phyloP scores from a whole-genome alignment of 176 grass and related monocot genomes.

The Triticum monococcum region DNA sequence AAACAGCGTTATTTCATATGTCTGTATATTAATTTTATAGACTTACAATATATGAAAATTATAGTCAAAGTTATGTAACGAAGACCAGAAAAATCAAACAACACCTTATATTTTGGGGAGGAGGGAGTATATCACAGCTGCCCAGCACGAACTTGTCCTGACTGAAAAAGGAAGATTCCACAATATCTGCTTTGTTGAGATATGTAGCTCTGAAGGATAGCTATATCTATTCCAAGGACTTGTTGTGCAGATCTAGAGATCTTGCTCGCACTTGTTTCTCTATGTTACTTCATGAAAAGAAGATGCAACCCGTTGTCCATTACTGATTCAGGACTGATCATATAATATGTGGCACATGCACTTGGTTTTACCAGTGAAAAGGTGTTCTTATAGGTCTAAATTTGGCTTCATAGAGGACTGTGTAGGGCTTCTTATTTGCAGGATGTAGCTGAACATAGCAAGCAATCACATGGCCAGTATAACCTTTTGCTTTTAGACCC shows the following conservation, averaged over 20 bases:
- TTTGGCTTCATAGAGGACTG: not conserved
- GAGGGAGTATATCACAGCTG: no score
- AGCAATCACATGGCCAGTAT: not conserved
- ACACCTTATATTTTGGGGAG: no score
- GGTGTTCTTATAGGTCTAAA: not conserved
- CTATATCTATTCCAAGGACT: no score
- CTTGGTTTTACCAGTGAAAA: not conserved
- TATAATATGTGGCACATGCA: not conserved
- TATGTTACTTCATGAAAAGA: not conserved
- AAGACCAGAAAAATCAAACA: no score
- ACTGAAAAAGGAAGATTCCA: no score
- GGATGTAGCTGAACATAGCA: slow-evolving; percentile 25
- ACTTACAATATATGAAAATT: no score
- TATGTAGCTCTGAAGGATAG: no score
- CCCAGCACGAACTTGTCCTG: no score
- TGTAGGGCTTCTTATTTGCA: slow-evolving; percentile 26
- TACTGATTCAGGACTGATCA: not conserved
- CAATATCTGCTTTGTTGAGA: no score
- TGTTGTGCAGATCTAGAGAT: not conserved
- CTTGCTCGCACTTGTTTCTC: not conserved
- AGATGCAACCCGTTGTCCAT: not conserved
- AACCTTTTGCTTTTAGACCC: slow-evolving; percentile 75
- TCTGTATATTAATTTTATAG: no score
- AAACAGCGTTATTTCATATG: no score
- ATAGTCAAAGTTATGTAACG: no score